Evolutionary conservation across 2,329 filamentous ascomycete genomes (phyloP).

Genomic region (Aspergillus candidus): DNA sequence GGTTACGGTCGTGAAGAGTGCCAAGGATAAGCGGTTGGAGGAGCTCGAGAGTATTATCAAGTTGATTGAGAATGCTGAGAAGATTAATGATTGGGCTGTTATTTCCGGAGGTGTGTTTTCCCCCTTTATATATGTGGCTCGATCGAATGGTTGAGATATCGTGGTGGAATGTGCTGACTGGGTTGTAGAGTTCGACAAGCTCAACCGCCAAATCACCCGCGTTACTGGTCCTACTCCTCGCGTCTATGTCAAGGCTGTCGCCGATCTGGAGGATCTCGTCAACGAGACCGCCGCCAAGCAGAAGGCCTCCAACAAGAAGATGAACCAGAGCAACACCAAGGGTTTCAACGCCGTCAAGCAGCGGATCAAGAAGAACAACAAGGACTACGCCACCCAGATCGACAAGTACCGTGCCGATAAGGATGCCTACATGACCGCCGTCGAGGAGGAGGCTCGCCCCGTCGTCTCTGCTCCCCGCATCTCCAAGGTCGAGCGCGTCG

Average conservation of each 20-base stretch:
- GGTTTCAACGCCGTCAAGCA: slow-evolving; percentile 96
- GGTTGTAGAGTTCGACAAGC: slow-evolving; percentile 77
- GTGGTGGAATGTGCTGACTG: slow-evolving; percentile 10
- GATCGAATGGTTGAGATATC: neutral
- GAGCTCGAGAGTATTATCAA: slow-evolving; percentile 87
- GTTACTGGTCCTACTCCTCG: slow-evolving; percentile 76
- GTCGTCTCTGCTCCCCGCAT: slow-evolving; percentile 48
- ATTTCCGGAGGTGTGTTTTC: slow-evolving; percentile 70
- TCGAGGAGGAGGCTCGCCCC: slow-evolving; percentile 61
- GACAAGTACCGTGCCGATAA: slow-evolving; percentile 81
- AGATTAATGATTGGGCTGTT: slow-evolving; percentile 95
- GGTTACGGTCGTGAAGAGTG: slow-evolving; percentile 85
- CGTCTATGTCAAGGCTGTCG: slow-evolving; percentile 84
- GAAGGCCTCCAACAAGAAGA: slow-evolving; percentile 94
- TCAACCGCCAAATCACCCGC: slow-evolving; percentile 80
- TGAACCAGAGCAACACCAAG: slow-evolving; percentile 93
- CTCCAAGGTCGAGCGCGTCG: slow-evolving; percentile 36
- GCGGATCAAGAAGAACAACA: slow-evolving; percentile 97
- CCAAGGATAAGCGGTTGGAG: slow-evolving; percentile 94
- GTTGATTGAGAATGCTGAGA: slow-evolving; percentile 91
- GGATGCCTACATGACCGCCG: slow-evolving; percentile 79
- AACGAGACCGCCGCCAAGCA: slow-evolving; percentile 92
- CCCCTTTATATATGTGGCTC: neutral
- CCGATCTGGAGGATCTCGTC: slow-evolving; percentile 90
- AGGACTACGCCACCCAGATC: slow-evolving; percentile 83